Conservation (phyloP, 108 stramenopile genomes). For the Seminavis robusta region DNA sequence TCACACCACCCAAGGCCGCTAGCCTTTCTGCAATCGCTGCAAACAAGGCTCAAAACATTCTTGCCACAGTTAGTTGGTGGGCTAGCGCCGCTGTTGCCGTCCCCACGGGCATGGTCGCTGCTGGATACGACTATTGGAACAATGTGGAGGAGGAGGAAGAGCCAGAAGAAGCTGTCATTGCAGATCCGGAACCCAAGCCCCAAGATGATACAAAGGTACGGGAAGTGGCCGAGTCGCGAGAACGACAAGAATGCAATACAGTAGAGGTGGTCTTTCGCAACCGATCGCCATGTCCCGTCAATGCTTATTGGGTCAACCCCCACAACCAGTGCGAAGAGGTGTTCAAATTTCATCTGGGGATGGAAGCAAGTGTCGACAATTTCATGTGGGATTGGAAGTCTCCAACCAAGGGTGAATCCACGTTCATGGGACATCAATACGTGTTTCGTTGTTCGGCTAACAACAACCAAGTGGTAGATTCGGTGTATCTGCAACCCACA, state of each 20-base stretch:
- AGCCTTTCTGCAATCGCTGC: no score
- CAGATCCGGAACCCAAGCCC: no score
- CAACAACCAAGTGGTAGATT: conserved; percentile 28
- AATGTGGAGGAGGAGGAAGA: no score
- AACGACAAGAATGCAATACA: conserved; percentile 22
- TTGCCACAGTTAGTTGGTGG: no score
- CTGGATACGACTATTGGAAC: no score
- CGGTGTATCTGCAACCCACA: conserved; percentile 28
- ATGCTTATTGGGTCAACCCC: conserved; percentile 23
- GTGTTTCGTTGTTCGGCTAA: conserved; percentile 33
- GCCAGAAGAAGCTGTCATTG: conserved; percentile 27
- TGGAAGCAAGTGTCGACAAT: conserved; percentile 10
- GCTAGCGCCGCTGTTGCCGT: no score
- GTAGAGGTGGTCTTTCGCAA: conserved; percentile 43
- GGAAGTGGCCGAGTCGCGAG: neutral
- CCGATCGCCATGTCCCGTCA: conserved; percentile 36
- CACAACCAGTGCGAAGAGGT: conserved; percentile 24
- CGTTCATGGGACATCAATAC: conserved; percentile 42
- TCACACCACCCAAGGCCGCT: no score
- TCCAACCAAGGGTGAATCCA: conserved; percentile 38
- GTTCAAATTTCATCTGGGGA: conserved; percentile 49
- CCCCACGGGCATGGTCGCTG: no score
- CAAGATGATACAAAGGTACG: no score
- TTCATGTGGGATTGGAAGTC: conserved; percentile 42
- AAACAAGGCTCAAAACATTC: no score